These are phyloP conservation scores for Botrytis fabae DNA, from an alignment of 2,329 filamentous ascomycete genomes.

Conservation along the genomic window DNA sequence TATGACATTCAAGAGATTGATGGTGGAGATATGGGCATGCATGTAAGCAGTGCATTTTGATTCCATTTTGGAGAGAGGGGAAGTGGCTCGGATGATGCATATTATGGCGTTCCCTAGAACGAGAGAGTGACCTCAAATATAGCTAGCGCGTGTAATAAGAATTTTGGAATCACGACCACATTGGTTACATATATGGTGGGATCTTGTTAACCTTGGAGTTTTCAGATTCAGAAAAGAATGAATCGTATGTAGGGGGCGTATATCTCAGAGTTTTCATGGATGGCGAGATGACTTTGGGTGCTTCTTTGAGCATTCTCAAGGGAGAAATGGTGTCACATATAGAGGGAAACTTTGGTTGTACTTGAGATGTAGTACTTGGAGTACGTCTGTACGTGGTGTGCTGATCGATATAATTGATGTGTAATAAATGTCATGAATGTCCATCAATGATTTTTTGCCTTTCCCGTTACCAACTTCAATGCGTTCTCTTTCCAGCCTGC, in stretches of 20 bases:
- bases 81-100: background rate
- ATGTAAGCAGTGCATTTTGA: background rate
- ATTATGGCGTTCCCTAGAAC: background rate
- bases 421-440: background rate
- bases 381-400: background rate
- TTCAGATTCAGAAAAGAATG: background rate
- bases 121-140: background rate
- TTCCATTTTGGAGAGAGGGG: background rate
- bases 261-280: background rate
- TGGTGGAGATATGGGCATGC: background rate
- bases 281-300: background rate
- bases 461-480: constrained; percentile 57
- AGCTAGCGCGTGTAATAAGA: background rate
- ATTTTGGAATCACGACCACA: background rate
- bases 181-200: background rate
- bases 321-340: background rate
- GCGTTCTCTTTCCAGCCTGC: constrained; percentile 61
- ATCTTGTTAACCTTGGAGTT: background rate
- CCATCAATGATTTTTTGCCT: constrained; percentile 24
- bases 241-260: background rate
- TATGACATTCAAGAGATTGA: background rate
- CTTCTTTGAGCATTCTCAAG: background rate
- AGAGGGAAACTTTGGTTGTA: background rate
- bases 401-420: background rate
- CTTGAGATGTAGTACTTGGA: background rate